Evolutionary conservation across 2,329 filamentous ascomycete species (phyloP), one percentile per base, ranked within the genome.

Genomic region (Thielaviopsis musarum): DNA sequence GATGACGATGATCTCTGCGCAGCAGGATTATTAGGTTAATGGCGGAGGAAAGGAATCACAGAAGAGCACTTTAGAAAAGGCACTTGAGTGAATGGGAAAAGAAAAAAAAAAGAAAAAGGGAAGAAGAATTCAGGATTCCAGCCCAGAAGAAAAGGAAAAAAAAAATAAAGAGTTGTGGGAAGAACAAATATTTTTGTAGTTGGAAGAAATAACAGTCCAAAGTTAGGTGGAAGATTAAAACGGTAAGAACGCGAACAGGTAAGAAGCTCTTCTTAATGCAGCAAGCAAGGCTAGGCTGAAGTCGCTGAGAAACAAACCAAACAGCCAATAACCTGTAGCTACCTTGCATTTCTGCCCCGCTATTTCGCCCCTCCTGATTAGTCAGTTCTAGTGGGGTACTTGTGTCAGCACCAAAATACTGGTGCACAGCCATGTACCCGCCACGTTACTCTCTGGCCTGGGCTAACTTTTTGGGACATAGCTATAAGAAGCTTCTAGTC

Each of bases 401-500:
- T 49, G 19, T 15, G 1, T 15, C 5, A 19, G 12, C 51, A 54
- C 38, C 17, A n/a, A 24, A 56, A 49, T 34, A 19, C 17, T 30
- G 24, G 38, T 19, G 41, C 17, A 41, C 13, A 13, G 4, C 24
- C 24, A 58, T 26, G 59, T 61, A 61, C 59, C 56, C 57, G 59
- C 59, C 59, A 58, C 56, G 38, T 51, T 53, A 51, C 30, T 19
- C 41, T 34, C 30, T 34, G 30, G 26, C 30, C 13, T 22, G 34
- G 22, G 30, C 17, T 21, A 34, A 34, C 38, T 60, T 49, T 54
- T 30, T 24, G 49, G 48, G 17, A 15, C 52, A 41, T 54, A 61
- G 54, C 56, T 54, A 38, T 61, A 34, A 58, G 59, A 61, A 61
- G 59, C 56, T 61, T 61, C 59, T 61, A 61, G 59, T 58, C 24